Evolutionary conservation across 129 eudicot species (phyloP).

Genomic region (Rutidosis leptorrhynchoides): DNA sequence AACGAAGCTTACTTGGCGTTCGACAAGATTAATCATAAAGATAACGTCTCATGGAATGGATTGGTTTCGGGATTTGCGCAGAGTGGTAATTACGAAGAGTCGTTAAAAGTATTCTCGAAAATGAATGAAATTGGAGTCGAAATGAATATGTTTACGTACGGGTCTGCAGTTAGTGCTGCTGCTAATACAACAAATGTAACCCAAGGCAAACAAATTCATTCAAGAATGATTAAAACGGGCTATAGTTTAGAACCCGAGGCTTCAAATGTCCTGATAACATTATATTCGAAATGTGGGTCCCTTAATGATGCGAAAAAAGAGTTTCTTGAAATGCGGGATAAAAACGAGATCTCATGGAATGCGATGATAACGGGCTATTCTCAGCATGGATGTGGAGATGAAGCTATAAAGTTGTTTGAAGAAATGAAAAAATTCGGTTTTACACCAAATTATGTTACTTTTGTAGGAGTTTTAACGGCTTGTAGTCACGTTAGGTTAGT

Average conservation of each 20-base stretch:
- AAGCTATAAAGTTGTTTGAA: slow-evolving; percentile 73
- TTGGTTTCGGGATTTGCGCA: slow-evolving; percentile 89
- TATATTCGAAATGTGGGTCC: slow-evolving; percentile 87
- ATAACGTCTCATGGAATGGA: slow-evolving; percentile 83
- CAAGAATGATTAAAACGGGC: slow-evolving; percentile 63
- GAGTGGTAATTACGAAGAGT: slow-evolving; percentile 72
- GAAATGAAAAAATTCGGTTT: slow-evolving; percentile 55
- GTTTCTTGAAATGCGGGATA: slow-evolving; percentile 55
- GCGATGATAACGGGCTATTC: slow-evolving; percentile 97
- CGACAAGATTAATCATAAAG: slow-evolving; percentile 55
- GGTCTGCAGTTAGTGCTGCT: slow-evolving; percentile 89
- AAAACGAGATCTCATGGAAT: slow-evolving; percentile 89
- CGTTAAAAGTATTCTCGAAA: slow-evolving; percentile 56
- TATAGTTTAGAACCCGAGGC: slow-evolving; percentile 69
- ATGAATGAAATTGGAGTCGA: slow-evolving; percentile 68
- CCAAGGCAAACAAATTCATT: slow-evolving; percentile 85
- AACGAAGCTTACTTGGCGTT: slow-evolving; percentile 69
- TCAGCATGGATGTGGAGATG: slow-evolving; percentile 82
- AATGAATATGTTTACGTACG: slow-evolving; percentile 68
- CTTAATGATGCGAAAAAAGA: slow-evolving; percentile 68
- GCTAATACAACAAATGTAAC: slow-evolving; percentile 71
- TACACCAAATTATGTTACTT: slow-evolving; percentile 77
- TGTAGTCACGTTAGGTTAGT: slow-evolving; percentile 97
- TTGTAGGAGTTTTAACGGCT: slow-evolving; percentile 81
- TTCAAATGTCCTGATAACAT: slow-evolving; percentile 70